A percentile compares a stretch with the other conserved stretches of the same genome.
phyloP scores from a whole-genome alignment of 495 filamentous ascomycete species.

The Neurospora sp. region DNA sequence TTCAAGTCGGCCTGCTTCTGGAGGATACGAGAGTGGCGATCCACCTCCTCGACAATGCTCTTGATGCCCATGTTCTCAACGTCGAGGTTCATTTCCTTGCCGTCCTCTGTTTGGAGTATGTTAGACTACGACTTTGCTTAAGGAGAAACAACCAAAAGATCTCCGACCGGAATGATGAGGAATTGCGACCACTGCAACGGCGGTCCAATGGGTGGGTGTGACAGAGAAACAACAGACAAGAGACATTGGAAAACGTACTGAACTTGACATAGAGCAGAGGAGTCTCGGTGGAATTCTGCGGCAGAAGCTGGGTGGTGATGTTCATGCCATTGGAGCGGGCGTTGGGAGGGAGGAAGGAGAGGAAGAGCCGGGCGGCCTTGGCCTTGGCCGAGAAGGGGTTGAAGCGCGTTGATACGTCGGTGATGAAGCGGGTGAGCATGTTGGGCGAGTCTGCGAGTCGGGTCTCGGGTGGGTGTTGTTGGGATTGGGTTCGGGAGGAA shows the following conservation, averaged over 20 bases:
- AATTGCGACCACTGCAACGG: too few species aligned
- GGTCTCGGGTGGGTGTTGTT: not conserved
- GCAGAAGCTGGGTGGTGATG: slow-evolving; percentile 70
- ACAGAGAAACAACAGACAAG: not conserved
- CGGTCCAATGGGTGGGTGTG: not conserved
- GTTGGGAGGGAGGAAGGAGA: slow-evolving; percentile 74
- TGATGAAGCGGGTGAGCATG: slow-evolving; percentile 87
- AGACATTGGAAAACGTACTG: slow-evolving; percentile 59
- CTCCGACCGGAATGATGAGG: too few species aligned
- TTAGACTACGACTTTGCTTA: too few species aligned
- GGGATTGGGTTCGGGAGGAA: not conserved
- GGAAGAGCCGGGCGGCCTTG: slow-evolving; percentile 76
- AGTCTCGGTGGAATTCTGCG: slow-evolving; percentile 49
- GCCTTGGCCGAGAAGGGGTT: slow-evolving; percentile 76
- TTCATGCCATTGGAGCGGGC: slow-evolving; percentile 59
- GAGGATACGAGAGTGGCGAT: slow-evolving; percentile 74
- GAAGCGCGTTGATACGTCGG: slow-evolving; percentile 73
- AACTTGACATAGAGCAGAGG: slow-evolving; percentile 68
- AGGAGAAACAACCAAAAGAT: too few species aligned
- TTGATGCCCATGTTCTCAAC: slow-evolving; percentile 71
- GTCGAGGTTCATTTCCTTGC: slow-evolving; percentile 64
- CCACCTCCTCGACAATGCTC: slow-evolving; percentile 78
- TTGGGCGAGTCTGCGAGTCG: slow-evolving; percentile 19
- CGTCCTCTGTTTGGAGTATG: slow-evolving; percentile 80
- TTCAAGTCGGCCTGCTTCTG: slow-evolving; percentile 73